Evolutionary conservation across 371 early-diverging fungal species (phyloP).

Genomic region (Funneliformis caledonium): DNA sequence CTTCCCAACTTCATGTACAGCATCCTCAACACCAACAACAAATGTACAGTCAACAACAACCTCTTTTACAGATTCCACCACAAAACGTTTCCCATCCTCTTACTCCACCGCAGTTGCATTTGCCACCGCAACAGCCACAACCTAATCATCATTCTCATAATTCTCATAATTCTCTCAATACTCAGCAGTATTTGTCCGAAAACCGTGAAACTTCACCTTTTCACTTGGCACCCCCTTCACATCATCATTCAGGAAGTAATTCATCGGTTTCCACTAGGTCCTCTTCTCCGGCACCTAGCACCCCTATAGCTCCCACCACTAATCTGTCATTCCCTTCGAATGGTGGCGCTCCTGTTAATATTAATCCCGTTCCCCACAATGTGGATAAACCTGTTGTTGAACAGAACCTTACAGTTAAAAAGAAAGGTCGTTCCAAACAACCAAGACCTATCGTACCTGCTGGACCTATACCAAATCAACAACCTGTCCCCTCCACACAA

Average conservation of each 20-base stretch:
- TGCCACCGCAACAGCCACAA: background rate
- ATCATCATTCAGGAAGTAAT: slow-evolving; percentile 30
- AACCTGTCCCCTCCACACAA: background rate
- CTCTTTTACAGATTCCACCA: background rate
- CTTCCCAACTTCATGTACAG: background rate
- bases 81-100: background rate
- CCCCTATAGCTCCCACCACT: background rate
- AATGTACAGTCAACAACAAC: background rate
- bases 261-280: slow-evolving; percentile 10
- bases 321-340: background rate
- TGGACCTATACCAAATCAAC: slow-evolving; percentile 23
- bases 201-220: slow-evolving; percentile 8
- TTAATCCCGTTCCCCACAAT: background rate
- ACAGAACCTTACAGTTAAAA: background rate
- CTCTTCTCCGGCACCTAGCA: slow-evolving; percentile 14
- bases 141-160: background rate
- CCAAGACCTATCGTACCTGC: slow-evolving; percentile 14
- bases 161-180: background rate
- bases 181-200: background rate
- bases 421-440: background rate
- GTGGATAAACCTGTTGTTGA: background rate
- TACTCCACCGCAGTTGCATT: background rate
- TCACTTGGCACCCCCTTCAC: background rate
- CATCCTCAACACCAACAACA: background rate
- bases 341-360: background rate